Evolutionary conservation across 805 yeast species (phyloP).

Genomic region (Jamesozyma piceae): DNA sequence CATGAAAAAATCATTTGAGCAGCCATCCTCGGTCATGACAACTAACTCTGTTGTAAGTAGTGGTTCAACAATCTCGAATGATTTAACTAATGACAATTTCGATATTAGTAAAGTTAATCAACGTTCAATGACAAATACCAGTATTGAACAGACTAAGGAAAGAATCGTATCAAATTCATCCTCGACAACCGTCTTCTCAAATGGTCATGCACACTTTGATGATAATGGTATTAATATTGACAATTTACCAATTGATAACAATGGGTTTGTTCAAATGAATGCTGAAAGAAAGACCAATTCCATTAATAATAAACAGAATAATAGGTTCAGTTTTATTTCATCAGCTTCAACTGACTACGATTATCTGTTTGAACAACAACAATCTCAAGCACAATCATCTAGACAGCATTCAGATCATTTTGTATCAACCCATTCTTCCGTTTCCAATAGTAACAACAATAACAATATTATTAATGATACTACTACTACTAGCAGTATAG

Average conservation of each 20-base stretch:
- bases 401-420: not conserved
- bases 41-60: constrained; percentile 1
- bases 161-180: constrained; percentile 7
- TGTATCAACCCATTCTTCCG: constrained; percentile 1
- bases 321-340: constrained; percentile 28
- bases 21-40: not conserved
- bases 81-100: not conserved
- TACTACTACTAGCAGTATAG: constrained; percentile 1
- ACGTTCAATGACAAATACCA: not conserved
- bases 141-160: not conserved
- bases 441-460: not conserved
- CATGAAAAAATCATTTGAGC: not conserved
- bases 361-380: constrained; percentile 5
- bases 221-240: constrained; percentile 6
- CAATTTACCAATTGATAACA: constrained; percentile 5
- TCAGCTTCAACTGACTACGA: constrained; percentile 26
- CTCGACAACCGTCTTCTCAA: constrained; percentile 3
- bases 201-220: not conserved
- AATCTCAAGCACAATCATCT: not conserved
- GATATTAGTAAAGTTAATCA: not conserved
- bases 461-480: not conserved
- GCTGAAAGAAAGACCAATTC: not conserved
- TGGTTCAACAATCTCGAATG: constrained; percentile 1
- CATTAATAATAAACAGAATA: not conserved
- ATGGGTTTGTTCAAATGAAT: constrained; percentile 7